These are phyloP conservation scores for Umbilicaria muhlenbergii DNA, from an alignment of 495 filamentous ascomycete species.

Conservation along the genomic window DNA sequence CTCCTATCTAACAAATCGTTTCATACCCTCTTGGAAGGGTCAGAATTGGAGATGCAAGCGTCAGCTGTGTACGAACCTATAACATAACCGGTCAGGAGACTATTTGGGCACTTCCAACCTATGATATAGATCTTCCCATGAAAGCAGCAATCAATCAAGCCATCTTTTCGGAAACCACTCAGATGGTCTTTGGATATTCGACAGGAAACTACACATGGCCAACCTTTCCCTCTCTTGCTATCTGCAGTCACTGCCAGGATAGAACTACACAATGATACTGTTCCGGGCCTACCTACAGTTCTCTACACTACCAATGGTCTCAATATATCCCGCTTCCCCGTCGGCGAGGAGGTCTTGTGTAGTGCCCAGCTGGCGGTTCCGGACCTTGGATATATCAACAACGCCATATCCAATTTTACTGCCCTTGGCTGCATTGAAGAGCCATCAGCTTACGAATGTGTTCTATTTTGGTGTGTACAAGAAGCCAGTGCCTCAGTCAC, in stretches of 20 bases:
- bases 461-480: too few species aligned
- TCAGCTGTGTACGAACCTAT: background rate
- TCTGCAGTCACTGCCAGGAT: background rate
- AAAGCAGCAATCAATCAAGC: constrained; percentile 4
- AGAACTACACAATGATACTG: too few species aligned
- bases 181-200: background rate
- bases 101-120: background rate
- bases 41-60: background rate
- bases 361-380: too few species aligned
- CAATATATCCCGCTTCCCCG: too few species aligned
- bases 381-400: too few species aligned
- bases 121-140: constrained; percentile 1
- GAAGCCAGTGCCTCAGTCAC: too few species aligned
- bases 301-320: too few species aligned
- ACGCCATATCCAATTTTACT: too few species aligned
- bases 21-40: constrained; percentile 7
- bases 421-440: too few species aligned
- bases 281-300: too few species aligned
- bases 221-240: background rate
- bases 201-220: background rate
- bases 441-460: too few species aligned
- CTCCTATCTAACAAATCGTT: constrained; percentile 20
- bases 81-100: background rate
- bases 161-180: background rate
- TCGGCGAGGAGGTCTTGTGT: too few species aligned